Evolutionary conservation across 805 yeast species (phyloP).

Genomic region (Wickerhamiella azymoides): DNA sequence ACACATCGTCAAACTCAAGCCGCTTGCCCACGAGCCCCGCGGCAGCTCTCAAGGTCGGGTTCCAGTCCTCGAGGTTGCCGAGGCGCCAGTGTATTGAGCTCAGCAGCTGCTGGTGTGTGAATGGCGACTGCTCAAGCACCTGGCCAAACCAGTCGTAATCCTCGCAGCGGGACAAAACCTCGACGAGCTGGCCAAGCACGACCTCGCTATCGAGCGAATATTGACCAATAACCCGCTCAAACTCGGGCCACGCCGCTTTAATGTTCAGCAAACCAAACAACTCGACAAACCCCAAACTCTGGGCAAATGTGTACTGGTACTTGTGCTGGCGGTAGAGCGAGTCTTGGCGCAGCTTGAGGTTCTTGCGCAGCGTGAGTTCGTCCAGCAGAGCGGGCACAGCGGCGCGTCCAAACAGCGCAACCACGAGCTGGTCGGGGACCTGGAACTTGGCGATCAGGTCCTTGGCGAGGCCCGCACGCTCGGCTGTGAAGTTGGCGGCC

Average conservation of each 20-base stretch:
- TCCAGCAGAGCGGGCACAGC: neutral
- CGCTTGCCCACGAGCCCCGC: neutral
- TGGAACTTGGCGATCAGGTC: conserved; percentile 3
- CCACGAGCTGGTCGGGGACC: neutral
- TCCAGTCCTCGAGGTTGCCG: neutral
- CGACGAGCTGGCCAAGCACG: neutral
- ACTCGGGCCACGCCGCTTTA: neutral
- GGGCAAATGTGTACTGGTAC: neutral
- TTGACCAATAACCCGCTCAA: neutral
- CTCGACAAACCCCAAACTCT: conserved; percentile 4
- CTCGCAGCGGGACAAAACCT: neutral
- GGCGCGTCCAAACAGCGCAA: neutral
- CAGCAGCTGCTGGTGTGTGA: neutral
- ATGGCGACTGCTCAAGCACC: neutral
- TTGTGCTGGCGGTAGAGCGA: neutral
- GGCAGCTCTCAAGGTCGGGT: neutral
- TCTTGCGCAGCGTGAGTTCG: neutral
- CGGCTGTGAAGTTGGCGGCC: neutral
- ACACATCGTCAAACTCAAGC: neutral
- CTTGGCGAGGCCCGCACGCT: neutral
- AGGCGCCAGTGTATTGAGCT: neutral
- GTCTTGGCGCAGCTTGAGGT: neutral
- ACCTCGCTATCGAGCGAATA: conserved; percentile 1
- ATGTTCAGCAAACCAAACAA: neutral
- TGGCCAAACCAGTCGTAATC: neutral